Percentiles rank a stretch among this genome's conserved stretches.
These are phyloP conservation scores for Colletotrichum navitas DNA, from an alignment of 2,329 filamentous ascomycete genomes.

Conservation along the genomic window DNA sequence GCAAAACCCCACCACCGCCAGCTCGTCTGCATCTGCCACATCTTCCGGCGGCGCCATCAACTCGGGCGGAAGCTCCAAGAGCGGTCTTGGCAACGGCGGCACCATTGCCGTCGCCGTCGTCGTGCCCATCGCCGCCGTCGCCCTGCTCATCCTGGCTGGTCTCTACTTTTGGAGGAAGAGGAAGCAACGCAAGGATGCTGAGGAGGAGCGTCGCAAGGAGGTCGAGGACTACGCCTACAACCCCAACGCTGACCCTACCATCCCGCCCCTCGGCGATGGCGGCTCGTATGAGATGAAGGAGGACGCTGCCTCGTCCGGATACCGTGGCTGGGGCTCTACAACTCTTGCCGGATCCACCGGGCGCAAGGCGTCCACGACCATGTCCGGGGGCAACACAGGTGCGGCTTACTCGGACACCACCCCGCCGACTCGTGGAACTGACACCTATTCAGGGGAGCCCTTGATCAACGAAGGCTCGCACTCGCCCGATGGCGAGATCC, in stretches of 20 bases:
- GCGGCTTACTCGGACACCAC: constrained; percentile 79
- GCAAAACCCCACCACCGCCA: constrained; percentile 29
- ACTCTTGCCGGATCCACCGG: constrained; percentile 75
- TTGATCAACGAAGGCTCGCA: constrained; percentile 66
- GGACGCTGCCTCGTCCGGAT: constrained; percentile 77
- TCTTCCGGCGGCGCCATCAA: constrained; percentile 47
- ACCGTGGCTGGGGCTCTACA: constrained; percentile 94
- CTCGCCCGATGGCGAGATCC: constrained; percentile 81
- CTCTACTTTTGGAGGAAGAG: constrained; percentile 91
- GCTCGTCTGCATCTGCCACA: constrained; percentile 48
- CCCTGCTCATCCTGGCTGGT: constrained; percentile 79
- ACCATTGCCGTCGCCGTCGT: constrained; percentile 94
- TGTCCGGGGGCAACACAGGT: constrained; percentile 79
- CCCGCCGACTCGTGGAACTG: constrained; percentile 77
- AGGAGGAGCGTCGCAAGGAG: constrained; percentile 92
- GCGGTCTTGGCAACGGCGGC: constrained; percentile 70
- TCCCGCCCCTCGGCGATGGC: constrained; percentile 67
- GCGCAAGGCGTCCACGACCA: constrained; percentile 88
- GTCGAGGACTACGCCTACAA: constrained; percentile 98
- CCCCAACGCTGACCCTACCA: constrained; percentile 92
- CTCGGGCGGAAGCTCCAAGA: constrained; percentile 48
- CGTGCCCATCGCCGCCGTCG: constrained; percentile 90
- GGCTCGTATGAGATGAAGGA: constrained; percentile 82
- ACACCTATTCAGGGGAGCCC: constrained; percentile 77
- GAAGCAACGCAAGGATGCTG: constrained; percentile 85